Evolutionary conservation across 2,329 filamentous ascomycete species (phyloP).

Genomic region (Eurotiales sp.): DNA sequence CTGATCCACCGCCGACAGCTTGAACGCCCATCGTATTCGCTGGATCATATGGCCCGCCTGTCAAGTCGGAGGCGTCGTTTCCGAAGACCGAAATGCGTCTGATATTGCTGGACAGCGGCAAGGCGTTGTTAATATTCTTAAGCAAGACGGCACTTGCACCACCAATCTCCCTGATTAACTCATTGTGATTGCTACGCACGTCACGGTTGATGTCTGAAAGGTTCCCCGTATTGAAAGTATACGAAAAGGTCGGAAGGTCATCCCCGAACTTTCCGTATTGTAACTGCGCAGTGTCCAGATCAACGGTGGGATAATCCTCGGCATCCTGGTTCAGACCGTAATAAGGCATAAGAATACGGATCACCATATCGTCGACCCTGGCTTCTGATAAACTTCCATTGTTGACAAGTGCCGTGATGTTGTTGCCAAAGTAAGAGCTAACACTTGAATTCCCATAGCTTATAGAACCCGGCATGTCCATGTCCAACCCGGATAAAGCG

Average conservation of each 20-base stretch:
- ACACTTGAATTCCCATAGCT: neutral
- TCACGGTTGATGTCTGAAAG: constrained; percentile 41
- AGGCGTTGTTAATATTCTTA: constrained; percentile 48
- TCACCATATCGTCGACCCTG: constrained; percentile 46
- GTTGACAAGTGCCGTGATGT: constrained; percentile 32
- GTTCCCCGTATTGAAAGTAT: constrained; percentile 17
- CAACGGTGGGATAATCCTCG: constrained; percentile 24
- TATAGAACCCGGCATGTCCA: constrained; percentile 23
- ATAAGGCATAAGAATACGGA: constrained; percentile 45
- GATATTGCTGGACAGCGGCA: constrained; percentile 42
- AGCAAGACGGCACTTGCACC: constrained; percentile 40
- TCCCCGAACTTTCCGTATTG: constrained; percentile 2
- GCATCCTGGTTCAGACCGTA: constrained; percentile 42
- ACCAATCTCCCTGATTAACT: constrained; percentile 56
- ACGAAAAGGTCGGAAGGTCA: constrained; percentile 17
- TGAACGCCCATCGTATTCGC: constrained; percentile 10
- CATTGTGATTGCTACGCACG: constrained; percentile 66
- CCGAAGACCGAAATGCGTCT: constrained; percentile 20
- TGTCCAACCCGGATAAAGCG: constrained; percentile 44
- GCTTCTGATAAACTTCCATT: constrained; percentile 39
- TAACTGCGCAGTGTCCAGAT: constrained; percentile 11
- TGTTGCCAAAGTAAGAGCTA: constrained; percentile 30
- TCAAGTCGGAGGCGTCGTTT: constrained; percentile 19
- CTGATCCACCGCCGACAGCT: constrained; percentile 27
- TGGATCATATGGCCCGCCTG: constrained; percentile 19